Evolutionary conservation across 176 grass and related monocot genomes (phyloP).

Genomic region (Aegilops tauschii): DNA sequence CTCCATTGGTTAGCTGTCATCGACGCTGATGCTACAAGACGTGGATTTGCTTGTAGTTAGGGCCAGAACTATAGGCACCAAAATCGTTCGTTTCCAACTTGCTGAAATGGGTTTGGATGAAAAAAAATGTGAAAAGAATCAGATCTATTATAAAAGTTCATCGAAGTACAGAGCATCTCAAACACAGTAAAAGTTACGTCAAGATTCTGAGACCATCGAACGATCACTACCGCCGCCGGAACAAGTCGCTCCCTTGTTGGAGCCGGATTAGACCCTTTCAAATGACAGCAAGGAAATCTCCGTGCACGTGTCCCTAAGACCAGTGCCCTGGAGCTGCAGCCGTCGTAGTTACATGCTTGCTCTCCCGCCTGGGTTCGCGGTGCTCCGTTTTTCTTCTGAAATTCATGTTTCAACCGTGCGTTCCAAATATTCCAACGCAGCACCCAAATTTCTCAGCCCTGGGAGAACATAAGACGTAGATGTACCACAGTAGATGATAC

Average conservation of each 20-base stretch:
- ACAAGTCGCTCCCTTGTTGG: fast-evolving
- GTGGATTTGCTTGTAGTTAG: background rate
- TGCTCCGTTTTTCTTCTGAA: background rate
- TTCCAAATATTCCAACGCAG: background rate
- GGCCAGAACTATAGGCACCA: background rate
- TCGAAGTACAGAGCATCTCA: too few relatives aligned
- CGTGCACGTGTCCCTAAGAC: too few relatives aligned
- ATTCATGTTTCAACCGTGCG: background rate
- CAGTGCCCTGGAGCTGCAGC: too few relatives aligned
- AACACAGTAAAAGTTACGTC: too few relatives aligned
- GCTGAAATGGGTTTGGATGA: background rate
- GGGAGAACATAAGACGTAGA: background rate
- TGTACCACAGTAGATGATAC: too few relatives aligned
- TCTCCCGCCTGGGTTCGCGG: background rate
- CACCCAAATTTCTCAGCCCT: background rate
- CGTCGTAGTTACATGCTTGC: background rate
- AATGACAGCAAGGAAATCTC: too few relatives aligned
- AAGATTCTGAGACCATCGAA: too few relatives aligned
- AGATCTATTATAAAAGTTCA: too few relatives aligned
- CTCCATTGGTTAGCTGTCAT: background rate
- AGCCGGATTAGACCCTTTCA: too few relatives aligned
- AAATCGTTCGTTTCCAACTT: background rate
- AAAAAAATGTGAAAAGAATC: too few relatives aligned
- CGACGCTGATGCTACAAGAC: background rate
- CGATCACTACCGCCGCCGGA: too few relatives aligned